Conservation (phyloP, 129 eudicot genomes). For the Ambrosia artemisiifolia region DNA sequence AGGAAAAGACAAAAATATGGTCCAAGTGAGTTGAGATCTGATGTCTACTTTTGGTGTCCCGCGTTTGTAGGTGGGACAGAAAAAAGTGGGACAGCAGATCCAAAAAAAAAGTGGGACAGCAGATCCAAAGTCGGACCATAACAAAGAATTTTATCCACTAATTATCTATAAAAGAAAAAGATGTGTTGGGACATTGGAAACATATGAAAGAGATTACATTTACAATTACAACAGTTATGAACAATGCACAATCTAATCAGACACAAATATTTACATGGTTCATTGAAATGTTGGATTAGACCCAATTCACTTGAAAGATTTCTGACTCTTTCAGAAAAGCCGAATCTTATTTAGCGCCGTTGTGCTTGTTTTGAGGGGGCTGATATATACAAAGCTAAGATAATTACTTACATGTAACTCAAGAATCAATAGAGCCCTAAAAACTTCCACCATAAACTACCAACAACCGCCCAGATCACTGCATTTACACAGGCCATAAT, state of each 20-base stretch:
- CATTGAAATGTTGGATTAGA: not conserved
- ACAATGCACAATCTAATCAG: not conserved
- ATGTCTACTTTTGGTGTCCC: not conserved
- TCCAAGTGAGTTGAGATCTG: not conserved
- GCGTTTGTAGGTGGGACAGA: not conserved
- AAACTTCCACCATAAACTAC: slow-evolving; percentile 75
- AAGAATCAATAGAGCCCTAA: slow-evolving; percentile 60
- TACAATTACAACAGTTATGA: not conserved
- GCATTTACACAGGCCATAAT: slow-evolving; percentile 47
- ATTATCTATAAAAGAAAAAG: not conserved
- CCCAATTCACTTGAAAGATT: slow-evolving; percentile 1
- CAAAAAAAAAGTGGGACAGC: not conserved
- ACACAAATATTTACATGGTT: slow-evolving; percentile 5
- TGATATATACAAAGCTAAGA: not conserved
- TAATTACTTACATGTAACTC: slow-evolving; percentile 20
- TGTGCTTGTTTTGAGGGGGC: slow-evolving; percentile 9
- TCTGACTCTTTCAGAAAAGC: not conserved
- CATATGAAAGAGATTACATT: not conserved
- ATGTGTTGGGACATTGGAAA: not conserved
- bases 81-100: not conserved
- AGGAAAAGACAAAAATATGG: too few relatives aligned
- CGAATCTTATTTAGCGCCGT: not conserved
- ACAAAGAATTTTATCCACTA: not conserved
- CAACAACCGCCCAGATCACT: slow-evolving; percentile 49
- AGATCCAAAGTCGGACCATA: not conserved